Conservation (phyloP, 805 yeast species). For the Starmerella apis region DNA sequence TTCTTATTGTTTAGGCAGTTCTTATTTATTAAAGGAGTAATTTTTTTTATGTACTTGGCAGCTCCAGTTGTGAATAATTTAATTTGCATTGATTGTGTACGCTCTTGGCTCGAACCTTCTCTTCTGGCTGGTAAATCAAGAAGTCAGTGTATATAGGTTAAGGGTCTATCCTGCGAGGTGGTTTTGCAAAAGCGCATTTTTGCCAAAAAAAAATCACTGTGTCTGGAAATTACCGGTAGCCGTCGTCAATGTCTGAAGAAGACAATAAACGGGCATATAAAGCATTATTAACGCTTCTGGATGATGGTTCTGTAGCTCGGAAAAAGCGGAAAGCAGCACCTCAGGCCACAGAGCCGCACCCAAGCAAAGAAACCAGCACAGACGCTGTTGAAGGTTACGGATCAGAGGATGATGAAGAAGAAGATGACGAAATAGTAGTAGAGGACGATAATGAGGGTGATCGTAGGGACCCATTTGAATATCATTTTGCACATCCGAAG, state of each 20-base stretch:
- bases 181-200: neutral
- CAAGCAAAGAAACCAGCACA: slow-evolving; percentile 21
- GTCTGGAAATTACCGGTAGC: neutral
- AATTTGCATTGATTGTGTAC: neutral
- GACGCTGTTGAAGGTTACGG: slow-evolving; percentile 25
- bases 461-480: slow-evolving; percentile 58
- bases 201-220: neutral
- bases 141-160: neutral
- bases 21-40: too few species aligned
- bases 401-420: slow-evolving; percentile 20
- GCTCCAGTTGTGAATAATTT: neutral
- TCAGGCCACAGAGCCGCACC: slow-evolving; percentile 2
- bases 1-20: too few species aligned
- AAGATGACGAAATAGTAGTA: slow-evolving; percentile 29
- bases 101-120: too few species aligned
- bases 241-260: slow-evolving; percentile 8
- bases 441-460: slow-evolving; percentile 37
- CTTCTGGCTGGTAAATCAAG: too few species aligned
- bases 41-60: too few species aligned
- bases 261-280: slow-evolving; percentile 40
- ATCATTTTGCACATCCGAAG: slow-evolving; percentile 54
- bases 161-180: neutral
- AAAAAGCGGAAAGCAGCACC: slow-evolving; percentile 10
- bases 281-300: slow-evolving; percentile 55
- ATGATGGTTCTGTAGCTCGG: slow-evolving; percentile 32